These are phyloP conservation scores for Anthostomella pinea DNA, from an alignment of 2,329 filamentous ascomycete species.

Conservation along the genomic window DNA sequence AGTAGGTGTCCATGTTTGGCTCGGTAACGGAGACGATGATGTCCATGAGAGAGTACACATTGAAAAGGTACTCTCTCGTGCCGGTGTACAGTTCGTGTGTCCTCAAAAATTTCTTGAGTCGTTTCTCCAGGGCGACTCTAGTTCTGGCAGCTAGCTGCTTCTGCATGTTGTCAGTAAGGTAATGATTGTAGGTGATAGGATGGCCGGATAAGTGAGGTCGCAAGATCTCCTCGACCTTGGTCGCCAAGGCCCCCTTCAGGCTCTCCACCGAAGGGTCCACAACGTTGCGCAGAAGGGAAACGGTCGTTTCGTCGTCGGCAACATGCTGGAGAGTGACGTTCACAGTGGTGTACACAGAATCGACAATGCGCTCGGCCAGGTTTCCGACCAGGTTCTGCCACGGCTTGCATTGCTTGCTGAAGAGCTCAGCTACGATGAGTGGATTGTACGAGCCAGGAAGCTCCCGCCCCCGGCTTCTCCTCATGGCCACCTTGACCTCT, in stretches of 20 bases:
- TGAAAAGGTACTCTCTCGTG: too few species aligned
- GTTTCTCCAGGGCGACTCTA: too few species aligned
- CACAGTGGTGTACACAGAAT: constrained; percentile 15
- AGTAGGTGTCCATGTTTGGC: constrained; percentile 15
- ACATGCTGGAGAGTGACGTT: constrained; percentile 20
- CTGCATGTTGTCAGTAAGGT: constrained; percentile 35
- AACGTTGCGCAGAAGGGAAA: constrained; percentile 16
- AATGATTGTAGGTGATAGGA: constrained; percentile 40
- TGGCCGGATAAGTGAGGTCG: constrained; percentile 27
- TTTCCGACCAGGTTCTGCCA: constrained; percentile 25
- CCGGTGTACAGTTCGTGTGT: too few species aligned
- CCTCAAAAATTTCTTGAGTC: too few species aligned
- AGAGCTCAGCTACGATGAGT: constrained; percentile 33
- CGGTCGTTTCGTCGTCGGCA: constrained; percentile 20
- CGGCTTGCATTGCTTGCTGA: constrained; percentile 30
- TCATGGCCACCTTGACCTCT: constrained; percentile 27
- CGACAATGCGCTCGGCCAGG: constrained; percentile 17
- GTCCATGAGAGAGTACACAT: constrained; percentile 6
- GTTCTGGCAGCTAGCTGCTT: too few species aligned
- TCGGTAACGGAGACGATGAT: constrained; percentile 6
- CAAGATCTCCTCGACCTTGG: constrained; percentile 29
- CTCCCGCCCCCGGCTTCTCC: constrained; percentile 31
- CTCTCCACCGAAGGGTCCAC: constrained; percentile 22
- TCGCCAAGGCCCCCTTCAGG: constrained; percentile 15
- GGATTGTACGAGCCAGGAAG: constrained; percentile 36